Evolutionary conservation across 495 filamentous ascomycete genomes (phyloP).

Genomic region (Penicillium samsonianum): DNA sequence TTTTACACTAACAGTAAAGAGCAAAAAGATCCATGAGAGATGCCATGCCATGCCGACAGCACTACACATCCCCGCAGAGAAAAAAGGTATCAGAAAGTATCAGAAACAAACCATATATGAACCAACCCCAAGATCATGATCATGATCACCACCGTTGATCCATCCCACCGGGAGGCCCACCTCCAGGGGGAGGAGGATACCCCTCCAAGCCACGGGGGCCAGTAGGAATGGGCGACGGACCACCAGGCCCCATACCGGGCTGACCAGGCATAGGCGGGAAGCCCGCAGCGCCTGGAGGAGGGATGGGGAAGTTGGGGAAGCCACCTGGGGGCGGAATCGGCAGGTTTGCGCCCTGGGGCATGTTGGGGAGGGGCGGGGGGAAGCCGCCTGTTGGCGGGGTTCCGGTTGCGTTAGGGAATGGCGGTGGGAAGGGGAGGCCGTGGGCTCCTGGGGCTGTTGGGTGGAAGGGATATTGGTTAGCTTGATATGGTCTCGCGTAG

Average conservation of each 20-base stretch:
- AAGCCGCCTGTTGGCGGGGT: conserved; percentile 37
- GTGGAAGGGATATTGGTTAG: conserved; percentile 22
- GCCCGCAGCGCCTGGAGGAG: conserved; percentile 35
- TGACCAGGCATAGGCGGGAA: conserved; percentile 30
- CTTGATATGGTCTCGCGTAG: neutral
- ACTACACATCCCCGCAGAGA: conserved; percentile 6
- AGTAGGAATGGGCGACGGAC: conserved; percentile 22
- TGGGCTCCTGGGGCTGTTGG: conserved; percentile 56
- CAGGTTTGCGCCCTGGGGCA: conserved; percentile 44
- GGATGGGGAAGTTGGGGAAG: conserved; percentile 56
- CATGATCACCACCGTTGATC: conserved; percentile 28
- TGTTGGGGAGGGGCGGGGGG: conserved; percentile 24
- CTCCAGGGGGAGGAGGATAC: conserved; percentile 31
- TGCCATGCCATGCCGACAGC: neutral
- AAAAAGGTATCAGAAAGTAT: conserved; percentile 19
- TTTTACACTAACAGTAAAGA: conserved; percentile 25
- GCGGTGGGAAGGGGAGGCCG: conserved; percentile 67
- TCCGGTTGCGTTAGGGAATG: conserved; percentile 43
- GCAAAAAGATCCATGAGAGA: conserved; percentile 5
- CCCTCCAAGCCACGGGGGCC: conserved; percentile 39
- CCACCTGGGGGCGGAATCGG: conserved; percentile 65
- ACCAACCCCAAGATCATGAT: neutral
- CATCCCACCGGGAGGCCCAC: conserved; percentile 26
- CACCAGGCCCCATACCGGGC: conserved; percentile 20
- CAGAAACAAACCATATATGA: conserved; percentile 8